Evolutionary conservation across 2,329 filamentous ascomycete species (phyloP).

Genomic region (Berkeleyomyces rouxiae): DNA sequence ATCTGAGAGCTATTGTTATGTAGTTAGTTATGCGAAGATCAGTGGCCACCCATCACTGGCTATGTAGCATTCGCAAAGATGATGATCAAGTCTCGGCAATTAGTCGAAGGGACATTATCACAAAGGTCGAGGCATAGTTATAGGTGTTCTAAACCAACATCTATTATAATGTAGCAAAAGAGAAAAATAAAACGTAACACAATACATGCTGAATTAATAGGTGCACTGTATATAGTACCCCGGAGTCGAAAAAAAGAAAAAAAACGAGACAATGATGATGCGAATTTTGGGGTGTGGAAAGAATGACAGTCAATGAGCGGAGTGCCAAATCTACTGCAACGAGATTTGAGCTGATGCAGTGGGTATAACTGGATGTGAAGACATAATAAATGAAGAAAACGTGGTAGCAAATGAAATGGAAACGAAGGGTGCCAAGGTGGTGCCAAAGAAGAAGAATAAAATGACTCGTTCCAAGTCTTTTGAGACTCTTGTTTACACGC

Average conservation of each 20-base stretch:
- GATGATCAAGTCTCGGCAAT: too few relatives aligned
- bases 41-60: too few relatives aligned
- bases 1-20: too few relatives aligned
- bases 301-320: background rate
- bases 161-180: slow-evolving; percentile 1
- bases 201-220: slow-evolving; percentile 5
- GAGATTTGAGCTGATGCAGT: background rate
- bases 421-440: background rate
- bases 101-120: too few relatives aligned
- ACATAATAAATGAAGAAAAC: background rate
- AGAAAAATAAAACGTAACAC: background rate
- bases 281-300: background rate
- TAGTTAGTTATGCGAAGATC: too few relatives aligned
- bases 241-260: background rate
- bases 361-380: background rate
- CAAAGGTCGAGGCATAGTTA: background rate
- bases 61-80: too few relatives aligned
- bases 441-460: background rate
- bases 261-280: background rate
- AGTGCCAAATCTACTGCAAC: background rate
- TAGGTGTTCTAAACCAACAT: background rate
- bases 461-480: background rate
- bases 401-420: background rate
- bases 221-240: background rate
- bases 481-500: slow-evolving; percentile 3